phyloP scores from a whole-genome alignment of 2,329 filamentous ascomycete genomes.

The Macroventuria anomochaeta region DNA sequence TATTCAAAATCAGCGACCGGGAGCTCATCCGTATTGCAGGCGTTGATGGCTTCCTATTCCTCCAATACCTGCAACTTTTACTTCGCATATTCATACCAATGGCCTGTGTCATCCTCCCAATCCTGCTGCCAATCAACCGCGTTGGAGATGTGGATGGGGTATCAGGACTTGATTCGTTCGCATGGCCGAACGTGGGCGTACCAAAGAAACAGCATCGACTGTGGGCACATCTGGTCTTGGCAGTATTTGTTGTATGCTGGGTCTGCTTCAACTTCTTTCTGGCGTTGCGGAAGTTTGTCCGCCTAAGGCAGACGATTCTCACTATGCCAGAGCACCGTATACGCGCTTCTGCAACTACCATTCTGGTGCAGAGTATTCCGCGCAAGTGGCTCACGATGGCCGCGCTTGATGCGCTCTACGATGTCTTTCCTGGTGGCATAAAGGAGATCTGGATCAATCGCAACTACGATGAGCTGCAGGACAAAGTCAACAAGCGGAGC shows the following conservation, averaged over 20 bases:
- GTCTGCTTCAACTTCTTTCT: conserved; percentile 86
- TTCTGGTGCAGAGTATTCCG: conserved; percentile 90
- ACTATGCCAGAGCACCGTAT: conserved; percentile 94
- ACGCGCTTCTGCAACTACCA: conserved; percentile 91
- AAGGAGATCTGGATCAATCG: conserved; percentile 97
- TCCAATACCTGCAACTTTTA: conserved; percentile 85
- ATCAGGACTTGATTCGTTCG: conserved; percentile 72
- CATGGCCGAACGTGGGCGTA: conserved; percentile 81
- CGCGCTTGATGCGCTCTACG: conserved; percentile 82
- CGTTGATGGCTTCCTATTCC: conserved; percentile 95
- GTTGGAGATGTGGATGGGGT: conserved; percentile 66
- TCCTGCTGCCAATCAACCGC: conserved; percentile 85
- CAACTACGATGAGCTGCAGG: conserved; percentile 80
- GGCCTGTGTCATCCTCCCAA: conserved; percentile 77
- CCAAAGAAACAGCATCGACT: conserved; percentile 71
- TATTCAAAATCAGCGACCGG: conserved; percentile 73
- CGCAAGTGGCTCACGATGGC: conserved; percentile 87
- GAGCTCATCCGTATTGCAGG: conserved; percentile 96
- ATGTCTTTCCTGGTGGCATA: conserved; percentile 94
- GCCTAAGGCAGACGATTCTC: conserved; percentile 90
- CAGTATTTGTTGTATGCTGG: conserved; percentile 78
- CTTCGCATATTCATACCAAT: conserved; percentile 92
- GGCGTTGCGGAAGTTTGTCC: conserved; percentile 86
- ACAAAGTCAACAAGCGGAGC: conserved; percentile 81
- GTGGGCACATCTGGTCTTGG: conserved; percentile 84